phyloP scores from a whole-genome alignment of 2,329 filamentous ascomycete species.

The Grosmannia serpens region DNA sequence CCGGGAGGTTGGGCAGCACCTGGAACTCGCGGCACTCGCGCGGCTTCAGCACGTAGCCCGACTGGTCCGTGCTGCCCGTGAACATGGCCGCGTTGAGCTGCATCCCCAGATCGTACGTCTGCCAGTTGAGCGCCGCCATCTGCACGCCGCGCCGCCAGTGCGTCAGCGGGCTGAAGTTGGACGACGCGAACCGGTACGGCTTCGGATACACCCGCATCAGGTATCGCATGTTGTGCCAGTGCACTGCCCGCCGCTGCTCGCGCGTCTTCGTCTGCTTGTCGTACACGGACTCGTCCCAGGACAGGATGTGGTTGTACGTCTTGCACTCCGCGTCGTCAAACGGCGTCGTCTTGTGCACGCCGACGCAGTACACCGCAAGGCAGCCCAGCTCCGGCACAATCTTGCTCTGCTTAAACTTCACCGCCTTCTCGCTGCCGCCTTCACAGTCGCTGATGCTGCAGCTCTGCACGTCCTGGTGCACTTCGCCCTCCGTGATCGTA shows the following conservation, averaged over 20 bases:
- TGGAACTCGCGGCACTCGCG: conserved; percentile 66
- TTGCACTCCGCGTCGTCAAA: conserved; percentile 71
- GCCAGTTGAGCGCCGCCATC: conserved; percentile 97
- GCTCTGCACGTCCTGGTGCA: conserved; percentile 37
- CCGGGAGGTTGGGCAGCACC: conserved; percentile 44
- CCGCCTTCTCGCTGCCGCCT: conserved; percentile 44
- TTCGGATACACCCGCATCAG: conserved; percentile 93
- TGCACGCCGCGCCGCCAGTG: conserved; percentile 95
- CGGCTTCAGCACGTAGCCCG: conserved; percentile 91
- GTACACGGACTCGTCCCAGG: conserved; percentile 84
- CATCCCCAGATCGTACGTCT: conserved; percentile 91
- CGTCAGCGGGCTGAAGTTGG: conserved; percentile 86
- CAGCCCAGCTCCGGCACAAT: conserved; percentile 75
- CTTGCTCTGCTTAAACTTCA: conserved; percentile 63
- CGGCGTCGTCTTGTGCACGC: conserved; percentile 65
- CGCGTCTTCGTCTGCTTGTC: conserved; percentile 65
- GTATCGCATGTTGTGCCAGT: conserved; percentile 83
- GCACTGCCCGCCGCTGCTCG: conserved; percentile 65
- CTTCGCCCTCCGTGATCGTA: conserved; percentile 46
- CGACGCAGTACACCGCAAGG: conserved; percentile 65
- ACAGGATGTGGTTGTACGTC: conserved; percentile 88
- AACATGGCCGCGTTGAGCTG: conserved; percentile 98
- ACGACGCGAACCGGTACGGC: conserved; percentile 68
- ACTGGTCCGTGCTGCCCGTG: conserved; percentile 71
- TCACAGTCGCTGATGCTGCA: conserved; percentile 70